A percentile compares a stretch with the other conserved stretches of the same genome.
Conservation (phyloP, 805 yeast species). For the Pichia scutulata region DNA sequence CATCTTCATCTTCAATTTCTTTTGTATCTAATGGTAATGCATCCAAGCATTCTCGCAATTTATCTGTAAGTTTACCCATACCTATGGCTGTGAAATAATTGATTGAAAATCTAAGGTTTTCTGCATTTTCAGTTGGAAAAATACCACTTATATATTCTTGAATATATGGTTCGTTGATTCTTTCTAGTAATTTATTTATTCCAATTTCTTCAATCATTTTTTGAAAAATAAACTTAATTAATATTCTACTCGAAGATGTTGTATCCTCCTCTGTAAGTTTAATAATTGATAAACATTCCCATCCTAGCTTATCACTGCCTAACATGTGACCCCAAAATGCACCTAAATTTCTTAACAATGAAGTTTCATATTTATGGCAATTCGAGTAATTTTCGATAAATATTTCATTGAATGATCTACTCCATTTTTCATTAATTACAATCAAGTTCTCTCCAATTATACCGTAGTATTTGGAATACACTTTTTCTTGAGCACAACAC, state of each 20-base stretch:
- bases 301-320: slow-evolving; percentile 59
- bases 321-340: slow-evolving; percentile 81
- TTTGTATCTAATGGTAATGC: slow-evolving; percentile 18
- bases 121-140: slow-evolving; percentile 52
- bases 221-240: slow-evolving; percentile 72
- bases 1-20: slow-evolving; percentile 10
- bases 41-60: slow-evolving; percentile 49
- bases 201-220: slow-evolving; percentile 78
- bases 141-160: slow-evolving; percentile 45
- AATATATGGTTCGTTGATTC: slow-evolving; percentile 47
- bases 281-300: slow-evolving; percentile 51
- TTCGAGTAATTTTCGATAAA: slow-evolving; percentile 51
- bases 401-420: slow-evolving; percentile 37
- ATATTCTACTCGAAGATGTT: slow-evolving; percentile 73
- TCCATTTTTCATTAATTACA: slow-evolving; percentile 49
- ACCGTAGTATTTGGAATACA: slow-evolving; percentile 82
- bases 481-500: slow-evolving; percentile 78
- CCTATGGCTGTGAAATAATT: slow-evolving; percentile 93
- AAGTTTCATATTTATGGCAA: slow-evolving; percentile 63
- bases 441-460: slow-evolving; percentile 62
- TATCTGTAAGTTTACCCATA: slow-evolving; percentile 73
- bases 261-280: slow-evolving; percentile 63
- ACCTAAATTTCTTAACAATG: slow-evolving; percentile 70
- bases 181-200: slow-evolving; percentile 35
- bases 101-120: slow-evolving; percentile 65